phyloP scores from a whole-genome alignment of 331 rosid genomes.

The Cydonia oblonga region DNA sequence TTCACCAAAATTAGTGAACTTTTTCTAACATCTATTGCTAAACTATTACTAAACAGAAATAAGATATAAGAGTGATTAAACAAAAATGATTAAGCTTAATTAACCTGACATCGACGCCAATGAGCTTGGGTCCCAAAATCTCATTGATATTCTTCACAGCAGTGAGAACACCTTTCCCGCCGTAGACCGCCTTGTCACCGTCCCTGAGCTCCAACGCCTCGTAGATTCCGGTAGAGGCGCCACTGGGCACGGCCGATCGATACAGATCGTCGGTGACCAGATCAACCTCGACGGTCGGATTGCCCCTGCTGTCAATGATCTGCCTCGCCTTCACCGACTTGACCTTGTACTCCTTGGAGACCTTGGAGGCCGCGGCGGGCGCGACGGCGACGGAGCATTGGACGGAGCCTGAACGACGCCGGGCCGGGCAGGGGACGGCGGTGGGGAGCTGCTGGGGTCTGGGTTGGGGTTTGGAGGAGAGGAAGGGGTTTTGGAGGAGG shows the following conservation, averaged over 20 bases:
- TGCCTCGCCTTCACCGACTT: conserved; percentile 86
- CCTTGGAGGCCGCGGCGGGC: conserved; percentile 19
- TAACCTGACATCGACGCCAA: conserved; percentile 84
- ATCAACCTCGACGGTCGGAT: conserved; percentile 97
- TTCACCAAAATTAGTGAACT: neutral
- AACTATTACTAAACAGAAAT: neutral
- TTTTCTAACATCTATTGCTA: neutral
- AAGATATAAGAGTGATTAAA: neutral
- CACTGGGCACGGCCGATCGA: conserved; percentile 96
- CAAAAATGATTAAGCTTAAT: neutral
- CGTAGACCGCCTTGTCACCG: conserved; percentile 62
- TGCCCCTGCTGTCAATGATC: conserved; percentile 93
- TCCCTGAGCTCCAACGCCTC: conserved; percentile 98
- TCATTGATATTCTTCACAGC: conserved; percentile 81
- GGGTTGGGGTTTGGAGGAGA: conserved; percentile 19
- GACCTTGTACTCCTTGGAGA: conserved; percentile 30
- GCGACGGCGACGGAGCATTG: conserved; percentile 45
- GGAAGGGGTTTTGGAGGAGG: conserved; percentile 31
- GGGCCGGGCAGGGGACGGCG: conserved; percentile 8
- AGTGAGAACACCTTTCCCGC: conserved; percentile 95
- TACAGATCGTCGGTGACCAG: conserved; percentile 64
- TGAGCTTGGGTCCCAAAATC: conserved; percentile 67
- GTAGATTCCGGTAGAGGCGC: conserved; percentile 94
- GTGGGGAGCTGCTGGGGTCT: conserved; percentile 11
- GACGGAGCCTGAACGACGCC: conserved; percentile 18